A percentile compares a stretch with the other conserved stretches of the same genome.
Conservation (phyloP, 2,329 filamentous ascomycete genomes). For the Sarocladium brachiariae region DNA sequence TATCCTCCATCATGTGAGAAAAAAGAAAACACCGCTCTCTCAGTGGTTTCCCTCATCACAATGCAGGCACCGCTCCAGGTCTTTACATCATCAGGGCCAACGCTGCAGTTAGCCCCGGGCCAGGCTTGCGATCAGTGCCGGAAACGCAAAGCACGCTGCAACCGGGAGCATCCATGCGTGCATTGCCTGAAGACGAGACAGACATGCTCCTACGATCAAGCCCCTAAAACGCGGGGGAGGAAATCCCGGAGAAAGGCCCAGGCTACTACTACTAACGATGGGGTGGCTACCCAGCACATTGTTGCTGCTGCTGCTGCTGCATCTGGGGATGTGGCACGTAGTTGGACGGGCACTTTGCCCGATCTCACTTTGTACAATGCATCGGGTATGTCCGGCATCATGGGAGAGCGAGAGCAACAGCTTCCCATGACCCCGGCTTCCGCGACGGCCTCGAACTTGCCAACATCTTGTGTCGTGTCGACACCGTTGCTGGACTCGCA, state of each 20-base stretch:
- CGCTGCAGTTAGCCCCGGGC: conserved; percentile 7
- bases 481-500: not conserved
- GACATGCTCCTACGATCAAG: conserved; percentile 8
- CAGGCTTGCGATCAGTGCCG: conserved; percentile 12
- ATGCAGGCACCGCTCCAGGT: conserved; percentile 8
- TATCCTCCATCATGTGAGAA: not conserved
- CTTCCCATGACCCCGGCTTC: not conserved
- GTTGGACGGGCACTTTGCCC: not conserved
- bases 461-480: not conserved
- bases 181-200: conserved; percentile 5
- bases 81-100: conserved; percentile 4
- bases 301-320: too few relatives aligned
- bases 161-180: conserved; percentile 7
- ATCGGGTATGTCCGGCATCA: not conserved
- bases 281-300: too few relatives aligned
- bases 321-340: not conserved
- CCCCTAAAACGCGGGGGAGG: conserved; percentile 8
- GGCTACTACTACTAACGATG: too few relatives aligned
- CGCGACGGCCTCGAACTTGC: too few relatives aligned
- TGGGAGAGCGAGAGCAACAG: not conserved
- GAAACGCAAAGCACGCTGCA: conserved; percentile 8
- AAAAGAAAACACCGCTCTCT: not conserved
- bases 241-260: not conserved
- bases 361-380: not conserved
- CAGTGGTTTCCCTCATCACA: not conserved